Percentiles rank a stretch among this genome's conserved stretches.
Evolutionary conservation across 2,329 filamentous ascomycete species (phyloP).

Genomic region (Aspergillus intermedius): DNA sequence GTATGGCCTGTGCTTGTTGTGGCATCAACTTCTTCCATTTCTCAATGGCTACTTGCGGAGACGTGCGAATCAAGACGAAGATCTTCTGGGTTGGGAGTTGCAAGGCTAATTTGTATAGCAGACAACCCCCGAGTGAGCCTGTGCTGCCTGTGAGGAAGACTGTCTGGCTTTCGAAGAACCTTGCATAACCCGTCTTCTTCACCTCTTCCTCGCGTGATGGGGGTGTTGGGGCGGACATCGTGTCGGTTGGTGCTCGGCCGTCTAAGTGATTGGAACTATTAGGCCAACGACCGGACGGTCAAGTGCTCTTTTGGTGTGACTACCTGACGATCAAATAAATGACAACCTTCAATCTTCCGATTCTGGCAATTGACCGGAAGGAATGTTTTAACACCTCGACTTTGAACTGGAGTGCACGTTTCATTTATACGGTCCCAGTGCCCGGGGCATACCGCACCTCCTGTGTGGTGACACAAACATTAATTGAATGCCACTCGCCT

Average conservation of each 20-base stretch:
- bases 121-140: constrained; percentile 27
- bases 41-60: constrained; percentile 16
- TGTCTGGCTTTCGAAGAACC: constrained; percentile 18
- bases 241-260: neutral
- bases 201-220: constrained; percentile 13
- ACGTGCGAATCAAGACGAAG: constrained; percentile 22
- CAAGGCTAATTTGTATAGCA: constrained; percentile 27
- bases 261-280: neutral
- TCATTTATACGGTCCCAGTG: too few relatives aligned
- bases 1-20: constrained; percentile 19
- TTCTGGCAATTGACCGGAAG: too few relatives aligned
- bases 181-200: constrained; percentile 20
- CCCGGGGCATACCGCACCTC: too few relatives aligned
- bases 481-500: too few relatives aligned
- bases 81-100: constrained; percentile 28
- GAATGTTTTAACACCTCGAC: too few relatives aligned
- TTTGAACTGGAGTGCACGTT: too few relatives aligned
- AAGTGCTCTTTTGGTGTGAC: too few relatives aligned
- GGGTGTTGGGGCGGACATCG: constrained; percentile 4
- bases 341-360: too few relatives aligned
- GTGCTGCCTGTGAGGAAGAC: constrained; percentile 27
- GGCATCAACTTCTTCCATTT: constrained; percentile 27
- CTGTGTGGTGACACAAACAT: too few relatives aligned
- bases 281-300: too few relatives aligned
- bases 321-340: too few relatives aligned